Evolutionary conservation across 768 basidiomycete genomes (phyloP).

Genomic region (Lyophyllum decastes): DNA sequence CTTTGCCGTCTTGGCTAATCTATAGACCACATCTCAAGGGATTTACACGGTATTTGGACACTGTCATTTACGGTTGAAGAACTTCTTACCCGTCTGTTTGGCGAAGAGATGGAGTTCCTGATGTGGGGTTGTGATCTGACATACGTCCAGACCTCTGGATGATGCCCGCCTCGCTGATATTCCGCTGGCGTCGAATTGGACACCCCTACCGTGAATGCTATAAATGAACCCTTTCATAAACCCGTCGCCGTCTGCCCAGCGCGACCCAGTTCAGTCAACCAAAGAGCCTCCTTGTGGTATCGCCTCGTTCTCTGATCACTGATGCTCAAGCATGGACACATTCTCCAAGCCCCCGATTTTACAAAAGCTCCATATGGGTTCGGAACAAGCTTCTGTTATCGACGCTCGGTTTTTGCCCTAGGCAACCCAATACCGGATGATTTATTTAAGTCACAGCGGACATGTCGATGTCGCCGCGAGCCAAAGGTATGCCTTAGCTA

Average conservation of each 20-base stretch:
- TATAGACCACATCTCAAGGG: conserved; percentile 41
- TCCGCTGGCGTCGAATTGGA: conserved; percentile 24
- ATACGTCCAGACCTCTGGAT: conserved; percentile 49
- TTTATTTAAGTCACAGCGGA: conserved; percentile 11
- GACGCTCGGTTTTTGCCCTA: conserved; percentile 9
- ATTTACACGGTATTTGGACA: conserved; percentile 27
- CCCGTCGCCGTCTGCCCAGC: conserved; percentile 13
- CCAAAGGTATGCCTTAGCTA: conserved; percentile 24
- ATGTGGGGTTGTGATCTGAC: conserved; percentile 46
- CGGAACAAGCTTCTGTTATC: conserved; percentile 1
- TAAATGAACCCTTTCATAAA: conserved; percentile 38
- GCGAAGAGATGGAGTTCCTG: conserved; percentile 43
- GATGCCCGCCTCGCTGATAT: conserved; percentile 33
- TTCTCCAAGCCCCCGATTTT: background rate
- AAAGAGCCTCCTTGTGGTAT: conserved; percentile 5
- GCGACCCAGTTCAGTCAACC: conserved; percentile 18
- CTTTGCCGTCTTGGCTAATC: conserved; percentile 44
- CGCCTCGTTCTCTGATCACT: conserved; percentile 6
- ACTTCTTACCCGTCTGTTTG: conserved; percentile 40
- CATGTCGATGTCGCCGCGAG: conserved; percentile 19
- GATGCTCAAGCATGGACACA: conserved; percentile 10
- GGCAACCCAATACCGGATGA: conserved; percentile 5
- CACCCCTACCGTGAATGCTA: conserved; percentile 37
- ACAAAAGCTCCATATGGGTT: conserved; percentile 10
- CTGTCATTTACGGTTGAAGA: conserved; percentile 32